Evolutionary conservation across 441 rosid species (phyloP).

Genomic region (Brassica hybrid): DNA sequence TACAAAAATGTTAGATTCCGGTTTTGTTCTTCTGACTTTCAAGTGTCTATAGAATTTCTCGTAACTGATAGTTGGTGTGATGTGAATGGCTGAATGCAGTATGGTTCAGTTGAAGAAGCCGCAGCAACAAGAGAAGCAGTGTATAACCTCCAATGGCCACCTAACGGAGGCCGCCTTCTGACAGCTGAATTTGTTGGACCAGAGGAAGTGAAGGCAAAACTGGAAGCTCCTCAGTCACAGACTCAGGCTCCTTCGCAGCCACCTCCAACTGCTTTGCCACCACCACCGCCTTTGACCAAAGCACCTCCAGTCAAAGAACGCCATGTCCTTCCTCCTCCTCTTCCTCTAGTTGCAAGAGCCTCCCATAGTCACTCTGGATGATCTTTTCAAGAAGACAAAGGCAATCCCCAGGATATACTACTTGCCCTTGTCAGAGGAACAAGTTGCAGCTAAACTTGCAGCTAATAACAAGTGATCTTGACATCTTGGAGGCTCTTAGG

Average conservation of each 20-base stretch:
- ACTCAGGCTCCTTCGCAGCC: constrained; percentile 62
- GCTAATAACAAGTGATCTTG: constrained; percentile 38
- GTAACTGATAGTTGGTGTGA: constrained; percentile 12
- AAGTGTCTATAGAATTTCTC: background rate
- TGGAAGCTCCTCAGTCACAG: constrained; percentile 68
- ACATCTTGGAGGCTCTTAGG: constrained; percentile 26
- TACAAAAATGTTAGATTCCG: background rate
- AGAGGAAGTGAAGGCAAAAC: constrained; percentile 71
- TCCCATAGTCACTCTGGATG: constrained; percentile 89
- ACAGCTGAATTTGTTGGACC: constrained; percentile 87
- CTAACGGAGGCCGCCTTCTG: constrained; percentile 87
- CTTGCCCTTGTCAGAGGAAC: constrained; percentile 88
- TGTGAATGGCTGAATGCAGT: constrained; percentile 59
- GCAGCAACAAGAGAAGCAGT: constrained; percentile 81
- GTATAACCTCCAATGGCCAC: constrained; percentile 69
- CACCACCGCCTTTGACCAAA: constrained; percentile 63
- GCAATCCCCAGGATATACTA: constrained; percentile 94
- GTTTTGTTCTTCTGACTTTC: background rate
- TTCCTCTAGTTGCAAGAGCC: constrained; percentile 70
- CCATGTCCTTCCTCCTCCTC: constrained; percentile 58
- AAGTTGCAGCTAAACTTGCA: constrained; percentile 74
- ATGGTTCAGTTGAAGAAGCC: constrained; percentile 87
- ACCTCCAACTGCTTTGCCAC: constrained; percentile 65
- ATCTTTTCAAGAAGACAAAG: constrained; percentile 89
- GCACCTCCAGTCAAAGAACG: constrained; percentile 58